phyloP scores from a whole-genome alignment of 1,284 basidiomycete species.

The Trichosporon inkin region DNA sequence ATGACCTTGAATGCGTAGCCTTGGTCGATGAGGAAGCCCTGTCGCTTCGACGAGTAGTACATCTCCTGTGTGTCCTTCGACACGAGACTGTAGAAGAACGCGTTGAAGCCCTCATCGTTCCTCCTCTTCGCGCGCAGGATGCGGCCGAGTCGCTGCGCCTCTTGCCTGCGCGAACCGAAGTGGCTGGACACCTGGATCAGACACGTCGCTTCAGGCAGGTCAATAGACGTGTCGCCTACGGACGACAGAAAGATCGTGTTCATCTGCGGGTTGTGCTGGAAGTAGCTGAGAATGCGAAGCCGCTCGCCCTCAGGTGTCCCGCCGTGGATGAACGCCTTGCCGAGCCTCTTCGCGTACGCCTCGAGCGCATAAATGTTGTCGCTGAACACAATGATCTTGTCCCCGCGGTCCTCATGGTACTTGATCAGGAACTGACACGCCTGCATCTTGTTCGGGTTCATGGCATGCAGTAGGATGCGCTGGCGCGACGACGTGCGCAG shows the following conservation, averaged over 20 bases:
- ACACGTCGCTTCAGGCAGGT: constrained; percentile 97
- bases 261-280: constrained; percentile 92
- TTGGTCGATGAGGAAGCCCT: constrained; percentile 93
- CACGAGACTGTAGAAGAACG: constrained; percentile 98
- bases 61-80: constrained; percentile 99
- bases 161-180: constrained; percentile 96
- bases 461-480: constrained; percentile 94
- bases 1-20: constrained; percentile 69
- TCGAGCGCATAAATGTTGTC: constrained; percentile 97
- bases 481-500: constrained; percentile 72
- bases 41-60: constrained; percentile 98
- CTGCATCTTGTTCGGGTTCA: constrained; percentile 99
- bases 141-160: constrained; percentile 91
- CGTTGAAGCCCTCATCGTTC: constrained; percentile 99
- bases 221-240: constrained; percentile 98
- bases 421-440: constrained; percentile 98
- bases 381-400: constrained; percentile 99
- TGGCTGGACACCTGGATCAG: constrained; percentile 99
- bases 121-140: constrained; percentile 95
- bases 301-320: constrained; percentile 93
- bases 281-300: constrained; percentile 89
- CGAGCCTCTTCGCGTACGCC: constrained; percentile 91
- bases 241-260: constrained; percentile 99
- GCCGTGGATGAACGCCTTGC: constrained; percentile 94
- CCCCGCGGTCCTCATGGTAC: constrained; percentile 94